phyloP scores from a whole-genome alignment of 805 yeast genomes.

The Metschnikowia continentalis region DNA sequence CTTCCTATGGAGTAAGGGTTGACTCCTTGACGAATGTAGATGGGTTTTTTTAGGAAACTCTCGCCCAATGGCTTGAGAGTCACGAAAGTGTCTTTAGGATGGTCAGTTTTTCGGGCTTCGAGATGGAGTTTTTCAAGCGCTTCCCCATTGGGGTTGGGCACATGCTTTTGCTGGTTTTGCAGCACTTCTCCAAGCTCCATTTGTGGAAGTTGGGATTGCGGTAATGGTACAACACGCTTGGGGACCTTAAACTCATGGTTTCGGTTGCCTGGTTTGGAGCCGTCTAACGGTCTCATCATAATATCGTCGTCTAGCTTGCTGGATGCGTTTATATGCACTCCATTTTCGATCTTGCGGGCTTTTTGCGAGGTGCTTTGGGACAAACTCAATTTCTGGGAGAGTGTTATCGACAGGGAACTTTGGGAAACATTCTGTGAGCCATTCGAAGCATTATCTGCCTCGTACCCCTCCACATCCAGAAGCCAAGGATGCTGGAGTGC shows the following conservation, averaged over 20 bases:
- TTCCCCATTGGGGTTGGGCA: background rate
- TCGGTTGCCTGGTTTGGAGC: constrained; percentile 16
- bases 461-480: constrained; percentile 25
- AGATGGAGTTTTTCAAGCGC: too few relatives aligned
- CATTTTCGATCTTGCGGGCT: constrained; percentile 40
- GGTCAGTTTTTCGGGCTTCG: too few relatives aligned
- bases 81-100: constrained; percentile 60
- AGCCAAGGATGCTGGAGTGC: constrained; percentile 87
- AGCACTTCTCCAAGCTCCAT: background rate
- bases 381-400: constrained; percentile 40
- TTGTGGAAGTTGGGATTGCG: constrained; percentile 30
- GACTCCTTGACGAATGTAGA: constrained; percentile 63
- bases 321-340: constrained; percentile 31
- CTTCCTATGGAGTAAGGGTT: constrained; percentile 75
- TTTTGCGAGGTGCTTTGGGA: constrained; percentile 73
- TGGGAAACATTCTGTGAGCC: background rate
- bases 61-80: constrained; percentile 49
- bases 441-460: constrained; percentile 7
- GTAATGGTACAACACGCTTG: constrained; percentile 40
- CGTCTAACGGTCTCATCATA: constrained; percentile 40
- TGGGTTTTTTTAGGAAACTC: constrained; percentile 43
- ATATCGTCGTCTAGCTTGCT: constrained; percentile 40
- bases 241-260: constrained; percentile 40
- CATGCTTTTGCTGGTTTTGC: background rate
- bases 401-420: constrained; percentile 19